Conservation (phyloP, 176 grass and related monocot species). For the Saccharum spontaneum region DNA sequence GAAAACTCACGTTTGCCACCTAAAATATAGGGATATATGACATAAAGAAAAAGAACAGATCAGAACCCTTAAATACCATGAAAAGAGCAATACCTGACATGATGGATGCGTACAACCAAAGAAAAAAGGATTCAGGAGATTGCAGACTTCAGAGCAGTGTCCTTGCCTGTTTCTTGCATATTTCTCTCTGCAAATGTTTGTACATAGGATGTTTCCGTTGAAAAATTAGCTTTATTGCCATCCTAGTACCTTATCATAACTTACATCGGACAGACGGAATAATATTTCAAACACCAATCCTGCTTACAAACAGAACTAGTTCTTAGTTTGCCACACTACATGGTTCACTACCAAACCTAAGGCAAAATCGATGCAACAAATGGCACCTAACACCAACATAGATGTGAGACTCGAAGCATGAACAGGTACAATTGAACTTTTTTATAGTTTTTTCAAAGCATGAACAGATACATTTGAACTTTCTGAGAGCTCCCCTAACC, state of each 20-base stretch:
- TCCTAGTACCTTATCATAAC: not conserved
- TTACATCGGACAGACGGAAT: not conserved
- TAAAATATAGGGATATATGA: not conserved
- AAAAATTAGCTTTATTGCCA: not conserved
- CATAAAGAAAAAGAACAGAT: not conserved
- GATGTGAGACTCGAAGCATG: conserved; percentile 14
- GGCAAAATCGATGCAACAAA: conserved; percentile 17
- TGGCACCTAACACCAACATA: not conserved
- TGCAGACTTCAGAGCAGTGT: not conserved
- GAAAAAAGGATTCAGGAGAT: not conserved
- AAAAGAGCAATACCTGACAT: not conserved
- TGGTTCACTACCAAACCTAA: not conserved
- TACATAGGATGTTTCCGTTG: not conserved
- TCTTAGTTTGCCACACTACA: conserved; percentile 16
- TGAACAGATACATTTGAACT: conserved; percentile 20
- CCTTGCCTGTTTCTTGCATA: not conserved
- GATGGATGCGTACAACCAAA: not conserved
- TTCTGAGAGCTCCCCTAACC: conserved; percentile 4
- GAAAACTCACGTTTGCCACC: not conserved
- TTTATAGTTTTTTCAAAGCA: conserved; percentile 3
- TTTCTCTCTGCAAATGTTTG: not conserved
- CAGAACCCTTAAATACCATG: not conserved
- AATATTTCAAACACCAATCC: not conserved
- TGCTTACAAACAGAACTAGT: conserved; percentile 21
- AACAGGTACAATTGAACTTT: conserved; percentile 19